Percentiles rank a stretch among this genome's conserved stretches.
phyloP scores from a whole-genome alignment of 306 rosid species.

The Rosa rugosa region DNA sequence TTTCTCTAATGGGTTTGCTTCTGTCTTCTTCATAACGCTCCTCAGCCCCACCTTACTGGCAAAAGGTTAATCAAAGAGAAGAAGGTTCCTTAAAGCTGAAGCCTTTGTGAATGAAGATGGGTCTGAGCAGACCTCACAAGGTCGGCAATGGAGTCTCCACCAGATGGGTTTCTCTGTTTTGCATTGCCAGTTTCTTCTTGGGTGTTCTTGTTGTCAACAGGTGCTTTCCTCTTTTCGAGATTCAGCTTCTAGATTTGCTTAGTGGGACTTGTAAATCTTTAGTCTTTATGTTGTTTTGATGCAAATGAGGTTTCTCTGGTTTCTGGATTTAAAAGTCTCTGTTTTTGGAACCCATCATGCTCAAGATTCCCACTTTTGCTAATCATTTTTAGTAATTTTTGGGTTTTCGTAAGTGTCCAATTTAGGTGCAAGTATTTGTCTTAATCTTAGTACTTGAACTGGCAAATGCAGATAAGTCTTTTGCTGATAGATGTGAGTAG shows the following conservation, averaged over 20 bases:
- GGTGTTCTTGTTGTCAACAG: constrained; percentile 60
- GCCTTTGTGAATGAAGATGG: constrained; percentile 41
- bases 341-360: constrained; percentile 10
- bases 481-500: neutral
- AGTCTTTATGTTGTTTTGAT: neutral
- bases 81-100: constrained; percentile 32
- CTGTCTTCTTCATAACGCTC: constrained; percentile 16
- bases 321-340: constrained; percentile 21
- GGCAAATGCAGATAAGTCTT: neutral
- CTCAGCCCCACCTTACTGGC: constrained; percentile 3
- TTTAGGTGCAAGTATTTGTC: neutral
- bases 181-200: constrained; percentile 61
- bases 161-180: constrained; percentile 55
- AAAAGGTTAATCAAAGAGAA: constrained; percentile 11
- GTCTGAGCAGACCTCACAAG: constrained; percentile 54
- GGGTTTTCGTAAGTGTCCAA: neutral
- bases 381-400: neutral
- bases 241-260: constrained; percentile 28
- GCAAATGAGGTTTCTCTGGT: constrained; percentile 18
- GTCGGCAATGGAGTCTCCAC: constrained; percentile 51
- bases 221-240: constrained; percentile 26
- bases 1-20: constrained; percentile 28
- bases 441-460: neutral
- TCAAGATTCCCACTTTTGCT: constrained; percentile 8
- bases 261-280: constrained; percentile 6